Conservation (phyloP, 2,329 filamentous ascomycete genomes). For the Pezicula rhizophila region DNA sequence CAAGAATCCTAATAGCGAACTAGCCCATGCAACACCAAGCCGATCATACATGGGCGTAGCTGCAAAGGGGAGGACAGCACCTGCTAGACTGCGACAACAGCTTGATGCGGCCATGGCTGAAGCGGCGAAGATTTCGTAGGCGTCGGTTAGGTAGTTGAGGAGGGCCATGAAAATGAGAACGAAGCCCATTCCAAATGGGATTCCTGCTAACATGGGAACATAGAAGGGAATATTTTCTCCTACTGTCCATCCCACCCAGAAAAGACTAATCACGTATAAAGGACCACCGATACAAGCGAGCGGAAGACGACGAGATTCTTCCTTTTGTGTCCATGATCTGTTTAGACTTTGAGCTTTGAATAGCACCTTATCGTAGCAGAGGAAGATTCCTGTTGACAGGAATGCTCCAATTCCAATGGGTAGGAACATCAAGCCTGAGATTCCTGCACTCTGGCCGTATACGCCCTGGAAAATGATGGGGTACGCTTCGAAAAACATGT, state of each 20-base stretch:
- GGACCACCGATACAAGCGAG: constrained; percentile 42
- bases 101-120: constrained; percentile 42
- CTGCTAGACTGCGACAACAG: constrained; percentile 33
- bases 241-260: constrained; percentile 54
- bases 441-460: constrained; percentile 53
- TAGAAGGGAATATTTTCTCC: constrained; percentile 46
- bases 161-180: constrained; percentile 54
- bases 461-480: constrained; percentile 54
- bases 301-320: constrained; percentile 44
- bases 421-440: constrained; percentile 55
- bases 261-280: constrained; percentile 41
- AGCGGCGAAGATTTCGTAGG: constrained; percentile 52
- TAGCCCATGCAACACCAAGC: constrained; percentile 39
- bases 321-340: constrained; percentile 41
- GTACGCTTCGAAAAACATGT: constrained; percentile 60
- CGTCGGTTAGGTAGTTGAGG: constrained; percentile 52
- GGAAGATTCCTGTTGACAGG: constrained; percentile 43
- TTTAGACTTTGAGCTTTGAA: constrained; percentile 41
- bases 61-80: constrained; percentile 41
- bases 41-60: constrained; percentile 38
- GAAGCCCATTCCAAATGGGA: constrained; percentile 45
- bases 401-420: constrained; percentile 45
- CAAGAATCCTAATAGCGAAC: constrained; percentile 42
- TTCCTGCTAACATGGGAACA: constrained; percentile 49
- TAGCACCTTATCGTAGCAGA: constrained; percentile 44